These are phyloP conservation scores for Fraxinus sp. DNA, from an alignment of 305 asterid species.

Conservation along the genomic window DNA sequence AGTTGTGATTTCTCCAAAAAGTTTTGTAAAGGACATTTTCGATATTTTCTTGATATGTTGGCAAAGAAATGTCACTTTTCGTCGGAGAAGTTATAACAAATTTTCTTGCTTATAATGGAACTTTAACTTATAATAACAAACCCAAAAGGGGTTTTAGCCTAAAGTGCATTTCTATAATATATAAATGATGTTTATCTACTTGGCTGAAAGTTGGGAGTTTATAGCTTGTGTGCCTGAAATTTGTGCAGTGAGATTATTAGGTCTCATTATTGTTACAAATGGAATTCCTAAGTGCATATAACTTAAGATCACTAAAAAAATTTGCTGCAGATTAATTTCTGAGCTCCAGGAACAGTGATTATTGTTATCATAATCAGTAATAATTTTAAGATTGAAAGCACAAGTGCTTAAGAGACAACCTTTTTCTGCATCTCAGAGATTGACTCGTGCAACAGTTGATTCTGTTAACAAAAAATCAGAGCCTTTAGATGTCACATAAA, in stretches of 20 bases:
- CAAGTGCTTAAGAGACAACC: slow-evolving; percentile 35
- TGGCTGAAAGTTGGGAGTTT: neutral
- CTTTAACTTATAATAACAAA: neutral
- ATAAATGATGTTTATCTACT: neutral
- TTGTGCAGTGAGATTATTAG: neutral
- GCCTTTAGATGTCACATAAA: neutral
- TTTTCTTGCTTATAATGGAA: no score
- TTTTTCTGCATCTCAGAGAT: slow-evolving; percentile 72
- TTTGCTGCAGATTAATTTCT: neutral
- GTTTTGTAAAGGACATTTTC: neutral
- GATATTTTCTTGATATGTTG: neutral
- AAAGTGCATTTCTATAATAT: neutral
- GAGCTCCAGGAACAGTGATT: neutral
- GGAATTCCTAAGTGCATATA: neutral
- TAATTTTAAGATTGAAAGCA: no score
- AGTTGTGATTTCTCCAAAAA: neutral
- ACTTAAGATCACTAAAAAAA: neutral
- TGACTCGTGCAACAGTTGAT: slow-evolving; percentile 75
- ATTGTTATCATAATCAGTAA: neutral
- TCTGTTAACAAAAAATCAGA: slow-evolving; percentile 36
- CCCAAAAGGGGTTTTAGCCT: neutral
- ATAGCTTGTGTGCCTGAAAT: neutral
- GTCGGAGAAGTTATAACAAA: no score
- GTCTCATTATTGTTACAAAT: neutral
- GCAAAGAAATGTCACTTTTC: neutral